Conservation (phyloP, 1,284 basidiomycete species). For the Xerocomus nothofagi region DNA sequence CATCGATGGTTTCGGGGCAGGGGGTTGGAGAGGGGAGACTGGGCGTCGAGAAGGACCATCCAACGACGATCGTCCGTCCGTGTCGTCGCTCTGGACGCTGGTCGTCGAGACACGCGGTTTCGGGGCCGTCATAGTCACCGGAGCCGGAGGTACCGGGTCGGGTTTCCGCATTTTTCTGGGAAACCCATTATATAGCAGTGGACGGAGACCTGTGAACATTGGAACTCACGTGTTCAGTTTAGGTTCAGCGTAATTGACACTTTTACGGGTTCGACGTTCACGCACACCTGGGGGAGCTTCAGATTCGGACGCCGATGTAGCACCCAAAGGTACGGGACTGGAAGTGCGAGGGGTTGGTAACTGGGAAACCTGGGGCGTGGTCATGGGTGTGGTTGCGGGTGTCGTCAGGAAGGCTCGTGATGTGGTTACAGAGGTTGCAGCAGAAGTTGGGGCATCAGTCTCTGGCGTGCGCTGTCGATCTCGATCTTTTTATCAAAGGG, state of each 20-base stretch:
- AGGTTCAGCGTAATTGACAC: slow-evolving; percentile 86
- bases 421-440: slow-evolving; percentile 36
- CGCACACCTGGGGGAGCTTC: slow-evolving; percentile 47
- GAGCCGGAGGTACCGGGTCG: slow-evolving; percentile 46
- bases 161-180: slow-evolving; percentile 89
- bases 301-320: slow-evolving; percentile 36
- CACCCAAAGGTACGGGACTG: slow-evolving; percentile 45
- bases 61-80: slow-evolving; percentile 31
- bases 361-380: slow-evolving; percentile 33
- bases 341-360: slow-evolving; percentile 48
- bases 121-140: slow-evolving; percentile 29
- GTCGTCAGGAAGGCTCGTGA: slow-evolving; percentile 44
- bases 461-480: slow-evolving; percentile 43
- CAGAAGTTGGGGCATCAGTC: slow-evolving; percentile 36
- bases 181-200: slow-evolving; percentile 12
- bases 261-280: slow-evolving; percentile 72
- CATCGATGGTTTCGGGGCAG: slow-evolving; percentile 27
- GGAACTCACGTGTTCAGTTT: slow-evolving; percentile 81
- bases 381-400: slow-evolving; percentile 43
- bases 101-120: slow-evolving; percentile 36
- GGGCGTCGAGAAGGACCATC: slow-evolving; percentile 22
- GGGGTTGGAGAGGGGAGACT: slow-evolving; percentile 27
- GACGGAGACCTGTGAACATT: slow-evolving; percentile 2
- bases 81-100: slow-evolving; percentile 26
- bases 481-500: slow-evolving; percentile 35